Conservation (phyloP, 495 filamentous ascomycete genomes). For the Rusavskia elegans region DNA sequence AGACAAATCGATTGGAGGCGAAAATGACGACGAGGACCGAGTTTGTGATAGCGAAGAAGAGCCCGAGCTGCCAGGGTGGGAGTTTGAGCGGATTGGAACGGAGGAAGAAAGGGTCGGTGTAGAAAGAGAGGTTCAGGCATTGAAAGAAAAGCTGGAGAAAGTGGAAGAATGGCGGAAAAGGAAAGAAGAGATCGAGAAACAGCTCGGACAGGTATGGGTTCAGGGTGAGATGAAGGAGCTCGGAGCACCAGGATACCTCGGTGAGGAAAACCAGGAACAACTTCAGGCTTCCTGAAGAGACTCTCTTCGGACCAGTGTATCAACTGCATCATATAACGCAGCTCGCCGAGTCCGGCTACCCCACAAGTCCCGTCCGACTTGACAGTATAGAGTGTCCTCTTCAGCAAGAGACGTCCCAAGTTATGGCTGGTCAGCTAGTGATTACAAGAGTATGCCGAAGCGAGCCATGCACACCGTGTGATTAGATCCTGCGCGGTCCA, state of each 20-base stretch:
- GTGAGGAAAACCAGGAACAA: not conserved
- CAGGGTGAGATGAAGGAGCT: conserved; percentile 12
- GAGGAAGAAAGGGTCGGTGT: conserved; percentile 80
- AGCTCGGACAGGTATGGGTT: conserved; percentile 48
- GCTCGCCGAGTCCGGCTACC: too few species aligned
- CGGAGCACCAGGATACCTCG: conserved; percentile 3
- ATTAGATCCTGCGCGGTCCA: too few species aligned
- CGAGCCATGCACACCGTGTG: too few species aligned
- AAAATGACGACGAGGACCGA: conserved; percentile 53
- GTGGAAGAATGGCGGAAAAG: conserved; percentile 74
- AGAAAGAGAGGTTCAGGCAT: conserved; percentile 71
- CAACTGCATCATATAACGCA: too few species aligned
- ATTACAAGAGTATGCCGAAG: too few species aligned
- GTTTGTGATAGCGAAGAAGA: conserved; percentile 21
- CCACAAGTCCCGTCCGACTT: too few species aligned
- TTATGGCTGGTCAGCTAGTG: too few species aligned
- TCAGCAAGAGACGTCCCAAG: too few species aligned
- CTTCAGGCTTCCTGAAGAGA: not conserved
- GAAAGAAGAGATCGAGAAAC: conserved; percentile 56
- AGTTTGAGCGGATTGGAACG: conserved; percentile 83
- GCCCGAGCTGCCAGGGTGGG: conserved; percentile 39
- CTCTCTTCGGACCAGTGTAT: too few species aligned
- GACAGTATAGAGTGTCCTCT: too few species aligned
- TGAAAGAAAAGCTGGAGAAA: conserved; percentile 60
- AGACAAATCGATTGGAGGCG: conserved; percentile 65